Evolutionary conservation across 2,329 filamentous ascomycete species (phyloP).

Genomic region (Orbilia javanica): DNA sequence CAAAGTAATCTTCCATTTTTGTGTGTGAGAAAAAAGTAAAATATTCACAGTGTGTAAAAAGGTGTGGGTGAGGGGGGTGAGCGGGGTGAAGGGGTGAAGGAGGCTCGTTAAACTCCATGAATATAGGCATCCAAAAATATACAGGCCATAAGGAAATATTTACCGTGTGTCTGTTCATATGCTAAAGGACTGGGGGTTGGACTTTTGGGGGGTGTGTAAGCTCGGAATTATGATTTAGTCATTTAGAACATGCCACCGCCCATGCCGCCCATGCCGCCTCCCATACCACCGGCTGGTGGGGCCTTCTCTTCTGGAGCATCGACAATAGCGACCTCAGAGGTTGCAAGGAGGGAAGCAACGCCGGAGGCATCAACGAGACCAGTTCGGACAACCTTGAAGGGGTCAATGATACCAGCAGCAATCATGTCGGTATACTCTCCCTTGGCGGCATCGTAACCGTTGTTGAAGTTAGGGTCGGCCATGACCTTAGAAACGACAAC

Average conservation of each 20-base stretch:
- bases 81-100: not conserved
- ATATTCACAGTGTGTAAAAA: constrained; percentile 43
- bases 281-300: constrained; percentile 69
- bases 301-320: constrained; percentile 96
- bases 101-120: constrained; percentile 54
- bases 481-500: constrained; percentile 98
- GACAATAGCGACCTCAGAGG: constrained; percentile 97
- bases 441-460: constrained; percentile 95
- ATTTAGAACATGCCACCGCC: constrained; percentile 74
- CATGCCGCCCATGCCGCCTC: constrained; percentile 70
- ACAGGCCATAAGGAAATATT: constrained; percentile 56
- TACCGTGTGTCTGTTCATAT: constrained; percentile 32
- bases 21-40: constrained; percentile 9
- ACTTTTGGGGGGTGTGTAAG: not conserved
- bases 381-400: constrained; percentile 98
- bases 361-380: constrained; percentile 94
- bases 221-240: constrained; percentile 17
- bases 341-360: constrained; percentile 95
- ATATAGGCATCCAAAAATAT: constrained; percentile 54
- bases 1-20: constrained; percentile 25
- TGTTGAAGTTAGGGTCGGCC: constrained; percentile 99
- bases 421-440: constrained; percentile 99
- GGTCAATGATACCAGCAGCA: constrained; percentile 93
- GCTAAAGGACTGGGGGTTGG: constrained; percentile 30
- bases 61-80: not conserved